Evolutionary conservation across 441 rosid genomes (phyloP).

Genomic region (Adansonia grandidieri): DNA sequence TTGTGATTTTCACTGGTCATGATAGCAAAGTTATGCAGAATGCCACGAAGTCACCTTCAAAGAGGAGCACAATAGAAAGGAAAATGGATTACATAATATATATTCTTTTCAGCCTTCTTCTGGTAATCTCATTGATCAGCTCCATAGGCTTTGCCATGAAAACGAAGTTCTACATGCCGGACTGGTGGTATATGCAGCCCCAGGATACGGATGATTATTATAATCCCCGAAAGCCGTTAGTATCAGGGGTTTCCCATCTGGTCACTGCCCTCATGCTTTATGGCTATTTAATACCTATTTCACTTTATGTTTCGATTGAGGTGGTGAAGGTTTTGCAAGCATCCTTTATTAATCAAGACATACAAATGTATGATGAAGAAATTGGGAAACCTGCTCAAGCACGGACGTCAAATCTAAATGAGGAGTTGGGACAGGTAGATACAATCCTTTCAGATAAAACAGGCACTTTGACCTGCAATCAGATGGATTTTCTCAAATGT

Average conservation of each 20-base stretch:
- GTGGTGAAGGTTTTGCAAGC: constrained; percentile 97
- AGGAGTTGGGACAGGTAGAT: constrained; percentile 95
- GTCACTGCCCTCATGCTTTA: constrained; percentile 92
- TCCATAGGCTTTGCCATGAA: constrained; percentile 86
- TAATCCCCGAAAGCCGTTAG: constrained; percentile 54
- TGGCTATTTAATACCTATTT: constrained; percentile 94
- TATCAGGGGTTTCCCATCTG: constrained; percentile 81
- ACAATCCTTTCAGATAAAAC: constrained; percentile 97
- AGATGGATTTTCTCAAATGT: constrained; percentile 97
- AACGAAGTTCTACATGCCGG: constrained; percentile 73
- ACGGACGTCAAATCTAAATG: constrained; percentile 91
- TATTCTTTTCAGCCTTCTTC: constrained; percentile 72
- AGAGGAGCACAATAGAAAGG: constrained; percentile 87
- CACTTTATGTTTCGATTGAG: constrained; percentile 95
- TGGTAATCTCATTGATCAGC: constrained; percentile 75
- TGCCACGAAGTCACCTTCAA: constrained; percentile 88
- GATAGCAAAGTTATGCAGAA: constrained; percentile 98
- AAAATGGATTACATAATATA: constrained; percentile 92
- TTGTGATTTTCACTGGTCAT: constrained; percentile 87
- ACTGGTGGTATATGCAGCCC: constrained; percentile 85
- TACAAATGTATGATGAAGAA: constrained; percentile 85
- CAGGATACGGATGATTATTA: constrained; percentile 50
- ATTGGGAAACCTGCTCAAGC: constrained; percentile 84
- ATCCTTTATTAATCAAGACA: constrained; percentile 78
- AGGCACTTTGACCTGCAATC: constrained; percentile 96